A percentile compares a stretch with the other conserved stretches of the same genome.
phyloP scores from a whole-genome alignment of 1,284 basidiomycete species.

The Neonothopanus nambi region DNA sequence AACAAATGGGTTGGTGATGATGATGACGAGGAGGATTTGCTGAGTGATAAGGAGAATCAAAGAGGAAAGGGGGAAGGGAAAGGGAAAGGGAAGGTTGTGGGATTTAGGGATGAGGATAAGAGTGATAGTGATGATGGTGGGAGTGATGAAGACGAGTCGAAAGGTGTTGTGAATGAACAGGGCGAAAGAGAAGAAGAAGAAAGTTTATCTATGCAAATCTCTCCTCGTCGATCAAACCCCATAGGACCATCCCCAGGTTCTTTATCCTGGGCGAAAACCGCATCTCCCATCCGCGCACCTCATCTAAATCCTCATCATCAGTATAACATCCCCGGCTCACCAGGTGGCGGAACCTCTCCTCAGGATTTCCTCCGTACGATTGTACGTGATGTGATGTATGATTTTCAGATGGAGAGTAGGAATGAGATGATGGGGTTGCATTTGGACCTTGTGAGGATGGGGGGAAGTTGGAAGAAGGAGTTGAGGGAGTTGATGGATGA shows the following conservation, averaged over 20 bases:
- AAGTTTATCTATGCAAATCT: slow-evolving; percentile 57
- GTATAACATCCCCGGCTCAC: slow-evolving; percentile 28
- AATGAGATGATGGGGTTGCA: slow-evolving; percentile 71
- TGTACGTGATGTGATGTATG: slow-evolving; percentile 68
- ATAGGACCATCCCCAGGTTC: slow-evolving; percentile 19
- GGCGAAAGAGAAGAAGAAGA: slow-evolving; percentile 5
- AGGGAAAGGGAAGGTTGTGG: slow-evolving; percentile 26
- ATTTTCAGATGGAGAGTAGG: slow-evolving; percentile 66
- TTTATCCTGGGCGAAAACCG: background rate
- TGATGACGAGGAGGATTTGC: slow-evolving; percentile 28
- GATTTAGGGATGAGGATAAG: background rate
- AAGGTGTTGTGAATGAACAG: slow-evolving; percentile 1
- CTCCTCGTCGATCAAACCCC: slow-evolving; percentile 48
- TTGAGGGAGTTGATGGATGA: slow-evolving; percentile 60
- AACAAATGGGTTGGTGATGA: slow-evolving; percentile 32
- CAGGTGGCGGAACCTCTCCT: slow-evolving; percentile 35
- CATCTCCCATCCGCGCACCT: slow-evolving; percentile 7
- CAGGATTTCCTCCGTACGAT: slow-evolving; percentile 65
- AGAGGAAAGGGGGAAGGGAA: slow-evolving; percentile 23
- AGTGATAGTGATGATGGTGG: slow-evolving; percentile 15
- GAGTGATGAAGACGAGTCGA: slow-evolving; percentile 19
- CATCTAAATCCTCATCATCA: slow-evolving; percentile 43
- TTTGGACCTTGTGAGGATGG: slow-evolving; percentile 69
- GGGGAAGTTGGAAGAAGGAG: slow-evolving; percentile 62
- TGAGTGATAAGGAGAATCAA: slow-evolving; percentile 34